Evolutionary conservation across 2,329 filamentous ascomycete species (phyloP), one percentile per base, ranked within the genome.

Genomic region (Blastomyces emzantsi): DNA sequence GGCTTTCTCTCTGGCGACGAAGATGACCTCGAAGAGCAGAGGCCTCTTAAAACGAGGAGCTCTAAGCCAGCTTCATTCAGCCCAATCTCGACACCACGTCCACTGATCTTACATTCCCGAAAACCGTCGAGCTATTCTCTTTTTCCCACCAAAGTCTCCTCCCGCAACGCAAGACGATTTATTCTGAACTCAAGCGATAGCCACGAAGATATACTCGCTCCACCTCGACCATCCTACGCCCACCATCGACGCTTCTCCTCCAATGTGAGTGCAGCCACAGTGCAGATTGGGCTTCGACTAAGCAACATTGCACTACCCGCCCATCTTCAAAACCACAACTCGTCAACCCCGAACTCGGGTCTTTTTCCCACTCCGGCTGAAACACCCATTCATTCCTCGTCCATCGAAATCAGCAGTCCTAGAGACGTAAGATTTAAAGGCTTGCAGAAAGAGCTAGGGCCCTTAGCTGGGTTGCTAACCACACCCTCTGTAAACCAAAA

Each of bases 241-340:
- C 55, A 60, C 4, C 69, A 71, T 60, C 64, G 66, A 30, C 68
- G 69, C 11, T 64, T 69, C 58, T 67, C 66, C 5, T 71, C 69
- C 1, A 66, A 69, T 45, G 61, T 68, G 22, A 71, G 68, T 60
- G 60, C 64, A 57, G 68, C 69, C 13, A 71, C 70, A 17, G 70
- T 72, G 2, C 70, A 70, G 54, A 72, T 72, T 55, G 70, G 70
- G 19, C 66, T 71, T 2, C 65, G 70, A n/a, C 64, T 72, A 4
- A 71, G 69, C 63, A 67, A 68, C 49, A 60, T 66, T 13, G 63
- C 64, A 22, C 56, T 66, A 19, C 58, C 63, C 6, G 39, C 25
- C 17, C 36, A 63, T 45, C 43, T 56, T 56, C 52, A 58, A 17
- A 39, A n/a, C 11, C 22, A 54, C n/a, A 54, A 64, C 43, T 49